Base-by-base conservation (phyloP, 2,329 filamentous ascomycete genomes). In the Coniochaeta prunicola region DNA sequence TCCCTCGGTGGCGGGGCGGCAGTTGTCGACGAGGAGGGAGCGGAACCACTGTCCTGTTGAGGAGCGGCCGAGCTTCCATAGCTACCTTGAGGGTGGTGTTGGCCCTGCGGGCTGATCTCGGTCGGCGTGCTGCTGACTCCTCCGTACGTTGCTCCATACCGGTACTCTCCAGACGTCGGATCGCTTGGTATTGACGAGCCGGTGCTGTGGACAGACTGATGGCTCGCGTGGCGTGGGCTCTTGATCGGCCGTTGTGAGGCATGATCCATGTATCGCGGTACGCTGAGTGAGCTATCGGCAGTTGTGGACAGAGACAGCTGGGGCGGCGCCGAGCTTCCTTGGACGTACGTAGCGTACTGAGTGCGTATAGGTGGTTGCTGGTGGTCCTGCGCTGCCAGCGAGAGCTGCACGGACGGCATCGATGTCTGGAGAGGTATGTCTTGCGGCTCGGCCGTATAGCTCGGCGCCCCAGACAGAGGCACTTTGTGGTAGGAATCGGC, bases 201-300 rank as follows among this genome's bases (percentile, higher is more conserved):
- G 13, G 71, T 70, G 64, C 77, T 79, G 60, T 81, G 79, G 34
- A 83, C 73, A 1, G 82, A 83, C 56, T 80, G 79, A 62, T 84
- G 80, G 67, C 75, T 78, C 12, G 72, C 74, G 60, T 83, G 79
- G 2, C 83, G 77, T 0, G 82, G 80, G 64, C 80, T 83, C 70
- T 85, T 85, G 38, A 78, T 71, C 17, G 82, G 80, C 24, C 82
- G 76, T 6, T 36, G n/a, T 3, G 79, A 75, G 63, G 79, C 82
- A 63, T 69, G 74, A 66, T 85, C 82, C 54, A 85, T 76, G 64
- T 84, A 85, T 62, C 82, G 76, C 12, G 82, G 81, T 53, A 85
- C 77, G 64, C 74, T 82, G 58, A 84, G 74, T 21, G 74, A 74
- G 59, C 72, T 75, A 57, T 81, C 79, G 1, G 69, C 69, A 53